Conservation (phyloP, 2,329 filamentous ascomycete genomes). For the Gaeumannomyces tritici region DNA sequence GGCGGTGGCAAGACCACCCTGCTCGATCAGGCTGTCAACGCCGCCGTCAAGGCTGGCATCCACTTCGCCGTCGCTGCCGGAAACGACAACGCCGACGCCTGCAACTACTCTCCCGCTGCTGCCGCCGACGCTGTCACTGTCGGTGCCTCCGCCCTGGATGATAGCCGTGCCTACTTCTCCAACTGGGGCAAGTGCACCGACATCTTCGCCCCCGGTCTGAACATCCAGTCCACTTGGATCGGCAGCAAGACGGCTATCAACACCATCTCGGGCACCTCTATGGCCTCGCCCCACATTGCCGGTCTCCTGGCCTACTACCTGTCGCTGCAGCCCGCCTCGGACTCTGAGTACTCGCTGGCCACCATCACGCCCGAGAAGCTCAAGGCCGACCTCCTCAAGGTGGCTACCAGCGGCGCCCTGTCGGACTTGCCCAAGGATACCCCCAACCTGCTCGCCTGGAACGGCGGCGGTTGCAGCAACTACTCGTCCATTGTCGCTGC, state of each 20-base stretch:
- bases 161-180: slow-evolving; percentile 99
- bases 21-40: slow-evolving; percentile 87
- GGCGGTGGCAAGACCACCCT: slow-evolving; percentile 93
- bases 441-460: slow-evolving; percentile 95
- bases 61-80: slow-evolving; percentile 98
- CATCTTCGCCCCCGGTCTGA: slow-evolving; percentile 95
- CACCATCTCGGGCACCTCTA: slow-evolving; percentile 98
- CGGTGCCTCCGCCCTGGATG: slow-evolving; percentile 84
- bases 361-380: slow-evolving; percentile 88
- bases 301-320: slow-evolving; percentile 97
- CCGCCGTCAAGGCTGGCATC: slow-evolving; percentile 80
- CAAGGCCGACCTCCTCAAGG: slow-evolving; percentile 76
- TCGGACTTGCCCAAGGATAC: slow-evolving; percentile 75
- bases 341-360: slow-evolving; percentile 86
- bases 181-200: slow-evolving; percentile 99
- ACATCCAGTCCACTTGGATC: slow-evolving; percentile 97
- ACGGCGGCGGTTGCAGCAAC: slow-evolving; percentile 92
- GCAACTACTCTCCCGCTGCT: slow-evolving; percentile 97
- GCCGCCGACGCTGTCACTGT: slow-evolving; percentile 90
- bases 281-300: slow-evolving; percentile 95
- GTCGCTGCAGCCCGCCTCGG: slow-evolving; percentile 81
- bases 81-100: slow-evolving; percentile 98
- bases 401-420: slow-evolving; percentile 72
- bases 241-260: slow-evolving; percentile 93
- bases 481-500: slow-evolving; percentile 71